Conservation (phyloP, 1,284 basidiomycete genomes). For the Boletus sp. region DNA sequence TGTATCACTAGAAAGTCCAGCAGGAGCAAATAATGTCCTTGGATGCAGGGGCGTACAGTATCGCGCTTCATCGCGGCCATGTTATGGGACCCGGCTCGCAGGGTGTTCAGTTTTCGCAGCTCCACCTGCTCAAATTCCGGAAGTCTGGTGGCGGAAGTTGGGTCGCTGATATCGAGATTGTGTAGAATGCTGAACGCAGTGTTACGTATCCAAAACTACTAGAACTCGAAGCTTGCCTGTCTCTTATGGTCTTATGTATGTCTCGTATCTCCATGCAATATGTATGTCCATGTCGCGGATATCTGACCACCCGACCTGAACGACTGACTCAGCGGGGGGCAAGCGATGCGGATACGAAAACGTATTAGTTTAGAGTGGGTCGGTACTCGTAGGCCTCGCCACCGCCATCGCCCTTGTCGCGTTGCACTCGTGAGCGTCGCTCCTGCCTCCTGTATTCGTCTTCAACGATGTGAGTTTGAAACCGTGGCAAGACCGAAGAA, state of each 20-base stretch:
- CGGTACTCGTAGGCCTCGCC: constrained; percentile 22
- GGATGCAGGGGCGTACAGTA: background rate
- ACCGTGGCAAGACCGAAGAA: background rate
- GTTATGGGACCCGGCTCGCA: background rate
- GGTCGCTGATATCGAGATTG: constrained; percentile 25
- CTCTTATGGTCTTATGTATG: no score
- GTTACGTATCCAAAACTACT: no score
- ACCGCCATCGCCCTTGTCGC: constrained; percentile 10
- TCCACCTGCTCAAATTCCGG: constrained; percentile 18
- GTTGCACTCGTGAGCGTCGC: background rate
- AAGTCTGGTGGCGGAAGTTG: constrained; percentile 6
- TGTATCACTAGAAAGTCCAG: constrained; percentile 14
- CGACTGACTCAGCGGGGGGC: constrained; percentile 1
- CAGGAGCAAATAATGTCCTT: background rate
- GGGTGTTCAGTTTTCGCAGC: constrained; percentile 23
- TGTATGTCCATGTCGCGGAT: background rate
- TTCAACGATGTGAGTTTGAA: background rate
- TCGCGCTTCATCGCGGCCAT: constrained; percentile 21
- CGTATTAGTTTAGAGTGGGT: no score
- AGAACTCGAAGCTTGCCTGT: no score
- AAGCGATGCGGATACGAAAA: no score
- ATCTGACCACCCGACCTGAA: background rate
- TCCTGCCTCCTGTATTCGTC: background rate
- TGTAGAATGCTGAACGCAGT: constrained; percentile 5
- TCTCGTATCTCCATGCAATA: no score